These are phyloP conservation scores for Arthrobotrys entomopaga DNA, from an alignment of 2,329 filamentous ascomycete genomes.

Conservation along the genomic window DNA sequence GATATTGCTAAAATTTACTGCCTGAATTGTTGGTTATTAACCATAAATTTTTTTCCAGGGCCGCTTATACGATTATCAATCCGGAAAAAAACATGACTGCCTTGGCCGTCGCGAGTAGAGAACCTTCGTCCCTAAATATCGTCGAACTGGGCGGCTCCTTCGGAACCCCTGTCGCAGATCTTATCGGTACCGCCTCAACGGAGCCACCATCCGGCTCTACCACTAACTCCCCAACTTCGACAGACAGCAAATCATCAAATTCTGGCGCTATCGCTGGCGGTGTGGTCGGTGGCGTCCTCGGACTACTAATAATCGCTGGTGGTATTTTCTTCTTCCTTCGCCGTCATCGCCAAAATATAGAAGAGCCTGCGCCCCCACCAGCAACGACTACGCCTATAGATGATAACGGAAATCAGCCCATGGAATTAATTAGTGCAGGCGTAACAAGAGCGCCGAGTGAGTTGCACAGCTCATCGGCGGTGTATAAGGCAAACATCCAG, in stretches of 20 bases:
- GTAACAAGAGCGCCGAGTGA: too few species aligned
- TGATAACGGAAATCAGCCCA: too few species aligned
- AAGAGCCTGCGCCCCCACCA: not conserved
- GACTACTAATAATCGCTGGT: not conserved
- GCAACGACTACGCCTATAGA: too few species aligned
- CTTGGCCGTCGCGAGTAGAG: slow-evolving; percentile 3
- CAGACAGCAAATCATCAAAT: not conserved
- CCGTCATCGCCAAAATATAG: not conserved
- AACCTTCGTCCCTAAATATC: not conserved
- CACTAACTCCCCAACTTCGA: not conserved
- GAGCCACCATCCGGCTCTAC: not conserved
- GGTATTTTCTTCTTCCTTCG: not conserved
- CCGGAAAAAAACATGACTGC: slow-evolving; percentile 10
- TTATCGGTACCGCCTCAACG: not conserved
- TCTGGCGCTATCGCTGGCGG: slow-evolving; percentile 14
- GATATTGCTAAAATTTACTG: not conserved
- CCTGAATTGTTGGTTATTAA: not conserved
- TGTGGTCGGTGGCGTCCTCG: slow-evolving; percentile 3
- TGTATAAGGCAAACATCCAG: too few species aligned
- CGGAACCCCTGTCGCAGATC: not conserved
- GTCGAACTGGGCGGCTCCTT: slow-evolving; percentile 24
- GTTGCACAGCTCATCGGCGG: too few species aligned
- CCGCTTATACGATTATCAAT: slow-evolving; percentile 7
- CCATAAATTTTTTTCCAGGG: not conserved
- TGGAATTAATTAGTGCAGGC: too few species aligned